Base-by-base conservation (phyloP, 768 basidiomycete genomes). In the Tylopilus felleus region DNA sequence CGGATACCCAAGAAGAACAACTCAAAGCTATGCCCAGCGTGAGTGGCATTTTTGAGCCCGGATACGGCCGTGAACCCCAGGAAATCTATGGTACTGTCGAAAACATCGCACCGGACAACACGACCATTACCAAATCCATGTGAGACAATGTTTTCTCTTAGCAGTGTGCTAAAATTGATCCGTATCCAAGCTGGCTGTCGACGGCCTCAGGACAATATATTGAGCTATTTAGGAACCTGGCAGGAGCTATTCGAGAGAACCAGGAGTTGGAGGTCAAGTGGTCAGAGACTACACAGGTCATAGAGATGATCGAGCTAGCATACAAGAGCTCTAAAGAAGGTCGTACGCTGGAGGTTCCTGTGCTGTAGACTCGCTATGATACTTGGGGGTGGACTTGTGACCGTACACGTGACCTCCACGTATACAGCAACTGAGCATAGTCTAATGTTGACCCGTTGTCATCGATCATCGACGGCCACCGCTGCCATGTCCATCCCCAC, bases 1-100 rank as follows among this genome's bases (percentile, higher is more conserved):
- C 90, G 21, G 91, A 93, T 67, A 72, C 82, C 3, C 91, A 94
- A 65, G 92, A 93, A 71, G 82, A 83, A 48, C 85, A 89, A 58
- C 78, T 92, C 47, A 84, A 83, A 63, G 75, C 67, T 12, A 80
- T 84, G 47, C 63, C 77, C 9, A 68, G 73, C 5, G 80, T 82
- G 23, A 67, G 62, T 16, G 74, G 69, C 12, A 81, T 82, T 38
- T 65, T 79, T 56, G 73, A 74, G 42, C 56, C 70, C 5, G 65
- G 66, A 25, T 86, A 80, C 59, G 90, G 87, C 12, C 70, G 70
- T 53, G 88, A 89, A 67, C 82, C 85, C 3, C 78, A 84, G 64
- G 73, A 74, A 36, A 73, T 85, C 52, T 83, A 81, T 76, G 88
- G 85, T 12, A 76, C 73, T 8, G 59, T 90, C 8, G 84, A 88